Evolutionary conservation across 2,329 filamentous ascomycete species (phyloP).

Genomic region (Blastomyces emzantsi): DNA sequence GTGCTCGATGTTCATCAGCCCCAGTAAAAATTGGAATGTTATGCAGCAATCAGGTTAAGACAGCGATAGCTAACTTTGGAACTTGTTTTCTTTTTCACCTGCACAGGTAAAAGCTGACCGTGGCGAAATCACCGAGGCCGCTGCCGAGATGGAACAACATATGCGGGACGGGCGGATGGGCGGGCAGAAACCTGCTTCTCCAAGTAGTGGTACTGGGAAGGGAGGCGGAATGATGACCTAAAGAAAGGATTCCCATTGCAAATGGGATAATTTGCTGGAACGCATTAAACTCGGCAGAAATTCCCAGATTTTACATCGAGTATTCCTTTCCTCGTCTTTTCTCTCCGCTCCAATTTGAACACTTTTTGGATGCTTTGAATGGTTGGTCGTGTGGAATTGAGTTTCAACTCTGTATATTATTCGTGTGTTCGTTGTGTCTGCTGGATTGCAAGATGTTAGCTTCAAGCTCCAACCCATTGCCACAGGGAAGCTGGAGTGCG

Average conservation of each 20-base stretch:
- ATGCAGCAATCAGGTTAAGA: background rate
- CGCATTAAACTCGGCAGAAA: background rate
- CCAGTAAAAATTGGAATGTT: background rate
- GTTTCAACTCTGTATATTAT: background rate
- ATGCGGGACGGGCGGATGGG: conserved; percentile 17
- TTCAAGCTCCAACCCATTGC: background rate
- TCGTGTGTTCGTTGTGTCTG: background rate
- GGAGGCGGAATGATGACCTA: background rate
- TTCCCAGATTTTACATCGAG: background rate
- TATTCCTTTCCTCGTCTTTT: background rate
- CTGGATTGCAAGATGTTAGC: background rate
- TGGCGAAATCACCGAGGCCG: conserved; percentile 35
- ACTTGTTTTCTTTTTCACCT: background rate
- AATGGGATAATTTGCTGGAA: background rate
- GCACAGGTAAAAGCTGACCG: conserved; percentile 53
- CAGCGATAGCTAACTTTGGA: conserved; percentile 7
- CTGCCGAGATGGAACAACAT: conserved; percentile 45
- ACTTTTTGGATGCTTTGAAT: background rate
- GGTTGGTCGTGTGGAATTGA: background rate
- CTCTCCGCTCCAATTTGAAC: background rate
- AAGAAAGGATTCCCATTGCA: background rate
- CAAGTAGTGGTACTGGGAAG: background rate
- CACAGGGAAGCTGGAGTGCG: background rate
- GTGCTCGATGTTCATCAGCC: background rate
- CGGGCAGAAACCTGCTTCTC: background rate